Evolutionary conservation across 192 early-diverging fungal species (phyloP).

Genomic region (Jimgerdemannia flammicorona): DNA sequence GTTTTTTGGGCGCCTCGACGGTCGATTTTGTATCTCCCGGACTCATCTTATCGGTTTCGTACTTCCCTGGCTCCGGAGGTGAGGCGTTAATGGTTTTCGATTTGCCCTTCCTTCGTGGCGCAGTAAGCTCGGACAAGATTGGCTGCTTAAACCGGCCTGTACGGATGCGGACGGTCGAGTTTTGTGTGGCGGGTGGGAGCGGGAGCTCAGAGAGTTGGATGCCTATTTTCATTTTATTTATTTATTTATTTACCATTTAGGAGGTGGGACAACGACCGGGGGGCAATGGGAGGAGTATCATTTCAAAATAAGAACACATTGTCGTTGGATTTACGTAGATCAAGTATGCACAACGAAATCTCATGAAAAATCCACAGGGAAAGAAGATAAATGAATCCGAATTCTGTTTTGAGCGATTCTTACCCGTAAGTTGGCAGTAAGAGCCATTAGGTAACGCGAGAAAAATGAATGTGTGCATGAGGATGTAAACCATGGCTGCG

Average conservation of each 20-base stretch:
- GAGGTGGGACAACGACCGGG: too few species aligned
- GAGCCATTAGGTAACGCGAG: neutral
- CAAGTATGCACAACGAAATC: too few species aligned
- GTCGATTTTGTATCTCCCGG: too few species aligned
- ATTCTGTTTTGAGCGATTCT: neutral
- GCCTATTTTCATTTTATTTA: neutral
- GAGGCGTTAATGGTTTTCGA: too few species aligned
- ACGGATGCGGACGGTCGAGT: neutral
- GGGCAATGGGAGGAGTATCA: neutral
- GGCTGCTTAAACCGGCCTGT: neutral
- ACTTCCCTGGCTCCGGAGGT: too few species aligned
- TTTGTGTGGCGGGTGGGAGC: neutral
- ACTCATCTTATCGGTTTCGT: too few species aligned
- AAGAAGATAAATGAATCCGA: neutral
- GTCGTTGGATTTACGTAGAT: too few species aligned
- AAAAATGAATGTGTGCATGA: neutral
- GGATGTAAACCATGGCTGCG: neutral
- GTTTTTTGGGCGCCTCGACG: too few species aligned
- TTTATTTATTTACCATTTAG: too few species aligned
- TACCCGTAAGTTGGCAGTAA: constrained; percentile 2
- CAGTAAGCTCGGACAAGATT: neutral
- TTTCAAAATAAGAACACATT: neutral
- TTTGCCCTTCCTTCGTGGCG: neutral
- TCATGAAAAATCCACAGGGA: too few species aligned
- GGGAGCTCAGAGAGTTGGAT: neutral